These are phyloP conservation scores for Thelonectria rubi DNA, from an alignment of 2,329 filamentous ascomycete genomes.

Conservation along the genomic window DNA sequence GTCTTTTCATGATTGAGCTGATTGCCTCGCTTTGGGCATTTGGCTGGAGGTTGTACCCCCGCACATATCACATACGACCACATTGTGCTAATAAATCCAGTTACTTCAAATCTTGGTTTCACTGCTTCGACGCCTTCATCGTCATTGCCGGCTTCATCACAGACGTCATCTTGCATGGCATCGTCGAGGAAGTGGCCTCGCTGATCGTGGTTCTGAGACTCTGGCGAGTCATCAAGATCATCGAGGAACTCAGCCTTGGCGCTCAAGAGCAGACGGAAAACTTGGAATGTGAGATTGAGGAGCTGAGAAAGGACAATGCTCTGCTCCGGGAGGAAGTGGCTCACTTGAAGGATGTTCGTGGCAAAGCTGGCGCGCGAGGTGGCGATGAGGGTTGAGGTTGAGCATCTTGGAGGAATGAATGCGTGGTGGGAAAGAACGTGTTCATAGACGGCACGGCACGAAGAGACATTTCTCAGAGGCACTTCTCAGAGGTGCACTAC, in stretches of 20 bases:
- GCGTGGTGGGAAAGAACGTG: too few relatives aligned
- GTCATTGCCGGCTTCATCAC: constrained; percentile 70
- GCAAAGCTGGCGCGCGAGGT: background rate
- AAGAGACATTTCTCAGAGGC: too few relatives aligned
- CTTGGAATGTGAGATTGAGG: constrained; percentile 60
- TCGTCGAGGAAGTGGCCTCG: constrained; percentile 70
- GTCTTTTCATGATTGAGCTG: constrained; percentile 72
- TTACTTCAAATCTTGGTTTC: constrained; percentile 67
- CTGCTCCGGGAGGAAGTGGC: background rate
- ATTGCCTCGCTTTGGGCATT: constrained; percentile 67
- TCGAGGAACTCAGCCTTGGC: constrained; percentile 72
- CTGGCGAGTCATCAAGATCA: constrained; percentile 76
- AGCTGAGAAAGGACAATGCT: constrained; percentile 59
- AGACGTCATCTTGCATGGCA: constrained; percentile 67
- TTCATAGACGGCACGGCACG: too few relatives aligned
- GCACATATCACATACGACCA: background rate
- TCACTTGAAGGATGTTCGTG: background rate
- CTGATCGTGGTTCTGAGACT: constrained; percentile 73
- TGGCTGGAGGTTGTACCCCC: constrained; percentile 59
- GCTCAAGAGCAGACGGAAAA: constrained; percentile 70
- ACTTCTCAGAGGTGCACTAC: too few relatives aligned
- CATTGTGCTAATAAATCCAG: constrained; percentile 46
- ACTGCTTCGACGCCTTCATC: constrained; percentile 70
- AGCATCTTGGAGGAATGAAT: too few relatives aligned
- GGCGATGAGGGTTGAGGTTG: too few relatives aligned